phyloP scores from a whole-genome alignment of 176 grass and related monocot species.

The Triticum timopheevii region DNA sequence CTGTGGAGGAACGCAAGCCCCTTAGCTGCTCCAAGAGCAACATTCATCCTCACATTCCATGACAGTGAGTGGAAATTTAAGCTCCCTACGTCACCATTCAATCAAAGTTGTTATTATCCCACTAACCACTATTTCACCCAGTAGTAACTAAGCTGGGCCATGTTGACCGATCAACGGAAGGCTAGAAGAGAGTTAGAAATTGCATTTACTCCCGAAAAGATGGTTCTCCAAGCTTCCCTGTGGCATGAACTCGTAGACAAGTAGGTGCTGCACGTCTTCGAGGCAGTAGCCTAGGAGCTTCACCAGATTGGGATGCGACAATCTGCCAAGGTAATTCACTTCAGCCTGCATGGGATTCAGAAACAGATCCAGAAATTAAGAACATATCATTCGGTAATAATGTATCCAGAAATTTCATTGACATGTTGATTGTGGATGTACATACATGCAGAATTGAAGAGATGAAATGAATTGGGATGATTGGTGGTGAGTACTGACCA shows the following conservation, averaged over 20 bases:
- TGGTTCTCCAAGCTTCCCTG: slow-evolving; percentile 82
- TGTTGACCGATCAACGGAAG: not conserved
- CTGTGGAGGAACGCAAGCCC: slow-evolving; percentile 84
- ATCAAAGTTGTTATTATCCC: not conserved
- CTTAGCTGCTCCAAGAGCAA: slow-evolving; percentile 70
- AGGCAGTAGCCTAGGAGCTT: slow-evolving; percentile 72
- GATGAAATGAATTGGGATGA: not conserved
- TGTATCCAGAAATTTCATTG: not conserved
- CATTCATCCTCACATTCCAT: slow-evolving; percentile 75
- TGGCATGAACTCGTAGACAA: slow-evolving; percentile 80
- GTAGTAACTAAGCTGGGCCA: not conserved
- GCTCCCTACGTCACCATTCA: slow-evolving; percentile 29
- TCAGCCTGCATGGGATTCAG: slow-evolving; percentile 48
- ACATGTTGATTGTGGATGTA: too few species aligned
- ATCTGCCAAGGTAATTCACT: slow-evolving; percentile 65
- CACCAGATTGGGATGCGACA: slow-evolving; percentile 70
- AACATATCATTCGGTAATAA: not conserved
- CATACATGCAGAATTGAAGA: not conserved
- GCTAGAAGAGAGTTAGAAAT: not conserved
- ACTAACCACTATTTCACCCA: not conserved
- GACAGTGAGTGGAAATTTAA: slow-evolving; percentile 61
- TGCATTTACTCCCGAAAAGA: slow-evolving; percentile 56
- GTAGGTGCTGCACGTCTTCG: slow-evolving; percentile 62
- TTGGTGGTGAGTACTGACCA: slow-evolving; percentile 38
- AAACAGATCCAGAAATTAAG: not conserved